phyloP scores from a whole-genome alignment of 2,329 filamentous ascomycete genomes.

The Colletotrichum liaoningense region DNA sequence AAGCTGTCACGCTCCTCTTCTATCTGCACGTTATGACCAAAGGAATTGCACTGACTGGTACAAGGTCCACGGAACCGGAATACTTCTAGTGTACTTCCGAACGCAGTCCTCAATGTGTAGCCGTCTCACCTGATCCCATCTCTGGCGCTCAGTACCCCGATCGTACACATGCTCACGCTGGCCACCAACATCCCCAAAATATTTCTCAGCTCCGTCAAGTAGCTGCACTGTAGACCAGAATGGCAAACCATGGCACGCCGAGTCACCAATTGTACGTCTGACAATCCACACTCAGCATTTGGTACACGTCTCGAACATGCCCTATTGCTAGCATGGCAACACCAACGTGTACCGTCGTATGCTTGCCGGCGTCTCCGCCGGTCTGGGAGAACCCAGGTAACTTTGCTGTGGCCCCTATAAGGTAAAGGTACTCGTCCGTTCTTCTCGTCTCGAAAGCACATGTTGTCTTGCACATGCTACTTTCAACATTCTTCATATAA shows the following conservation, averaged over 20 bases:
- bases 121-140: slow-evolving; percentile 9
- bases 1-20: slow-evolving; percentile 34
- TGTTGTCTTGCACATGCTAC: slow-evolving; percentile 30
- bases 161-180: slow-evolving; percentile 16
- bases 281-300: slow-evolving; percentile 22
- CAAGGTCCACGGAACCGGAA: slow-evolving; percentile 8
- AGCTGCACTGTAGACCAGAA: slow-evolving; percentile 24
- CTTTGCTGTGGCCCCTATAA: slow-evolving; percentile 31
- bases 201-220: slow-evolving; percentile 16
- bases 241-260: slow-evolving; percentile 17
- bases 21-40: slow-evolving; percentile 38
- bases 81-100: slow-evolving; percentile 26
- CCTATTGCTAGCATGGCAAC: slow-evolving; percentile 23
- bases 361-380: slow-evolving; percentile 31
- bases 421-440: slow-evolving; percentile 32
- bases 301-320: slow-evolving; percentile 18
- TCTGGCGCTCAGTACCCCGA: neutral
- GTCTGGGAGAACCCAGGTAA: slow-evolving; percentile 27
- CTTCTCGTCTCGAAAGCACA: slow-evolving; percentile 25
- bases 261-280: slow-evolving; percentile 23
- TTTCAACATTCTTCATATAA: slow-evolving; percentile 21
- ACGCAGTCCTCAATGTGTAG: neutral
- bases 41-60: slow-evolving; percentile 26
- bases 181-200: slow-evolving; percentile 13
- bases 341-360: slow-evolving; percentile 29